A percentile compares a stretch with the other conserved stretches of the same genome.
Evolutionary conservation across 1,284 basidiomycete genomes (phyloP).

Genomic region (Microbotryum silenes-acaulis): DNA sequence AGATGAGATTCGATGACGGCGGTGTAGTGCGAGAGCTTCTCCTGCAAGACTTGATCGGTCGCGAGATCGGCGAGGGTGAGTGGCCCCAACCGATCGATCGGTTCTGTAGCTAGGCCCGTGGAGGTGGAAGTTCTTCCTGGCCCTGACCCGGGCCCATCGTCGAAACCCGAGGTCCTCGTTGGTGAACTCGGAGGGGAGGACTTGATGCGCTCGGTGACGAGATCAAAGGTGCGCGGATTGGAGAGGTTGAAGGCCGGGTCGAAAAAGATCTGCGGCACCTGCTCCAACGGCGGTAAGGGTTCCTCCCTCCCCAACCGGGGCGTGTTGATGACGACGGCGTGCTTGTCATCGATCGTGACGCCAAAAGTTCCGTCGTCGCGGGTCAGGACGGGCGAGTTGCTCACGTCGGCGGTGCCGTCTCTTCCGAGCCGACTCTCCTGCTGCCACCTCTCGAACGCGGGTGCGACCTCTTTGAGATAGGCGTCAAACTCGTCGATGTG

Average conservation of each 20-base stretch:
- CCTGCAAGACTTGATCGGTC: constrained; percentile 63
- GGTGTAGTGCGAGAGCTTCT: constrained; percentile 83
- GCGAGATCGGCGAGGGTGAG: constrained; percentile 41
- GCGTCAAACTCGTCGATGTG: constrained; percentile 26
- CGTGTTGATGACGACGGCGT: neutral
- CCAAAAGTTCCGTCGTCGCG: constrained; percentile 6
- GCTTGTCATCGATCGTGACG: constrained; percentile 6
- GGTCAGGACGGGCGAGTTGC: neutral
- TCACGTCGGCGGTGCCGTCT: constrained; percentile 30
- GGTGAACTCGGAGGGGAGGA: constrained; percentile 20
- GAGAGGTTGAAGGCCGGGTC: constrained; percentile 71
- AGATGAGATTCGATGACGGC: constrained; percentile 94
- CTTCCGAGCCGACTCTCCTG: constrained; percentile 35
- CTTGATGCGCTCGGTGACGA: constrained; percentile 58
- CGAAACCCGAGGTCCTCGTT: neutral
- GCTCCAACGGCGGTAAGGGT: constrained; percentile 60
- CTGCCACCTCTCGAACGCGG: constrained; percentile 38
- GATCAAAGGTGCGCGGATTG: constrained; percentile 70
- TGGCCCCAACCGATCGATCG: constrained; percentile 26
- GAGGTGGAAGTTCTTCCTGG: neutral
- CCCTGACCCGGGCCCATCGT: no score
- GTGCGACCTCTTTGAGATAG: constrained; percentile 34
- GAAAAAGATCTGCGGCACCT: constrained; percentile 77
- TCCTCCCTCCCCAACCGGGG: constrained; percentile 37
- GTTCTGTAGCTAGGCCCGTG: constrained; percentile 33